These are phyloP conservation scores for Geranomyces michiganensis DNA, from an alignment of 192 early-diverging fungal species.

Conservation along the genomic window DNA sequence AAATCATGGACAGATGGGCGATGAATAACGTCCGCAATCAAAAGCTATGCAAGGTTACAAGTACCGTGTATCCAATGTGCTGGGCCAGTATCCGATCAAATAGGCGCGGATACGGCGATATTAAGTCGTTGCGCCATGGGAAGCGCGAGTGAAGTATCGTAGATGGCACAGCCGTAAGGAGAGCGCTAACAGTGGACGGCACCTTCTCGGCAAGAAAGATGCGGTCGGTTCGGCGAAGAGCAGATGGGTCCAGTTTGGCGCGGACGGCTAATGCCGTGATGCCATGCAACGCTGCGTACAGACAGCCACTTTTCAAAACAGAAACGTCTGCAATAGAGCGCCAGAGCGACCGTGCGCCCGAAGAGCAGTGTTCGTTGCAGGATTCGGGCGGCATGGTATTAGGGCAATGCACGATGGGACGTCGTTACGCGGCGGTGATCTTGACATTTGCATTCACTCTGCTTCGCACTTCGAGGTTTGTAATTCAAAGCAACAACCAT, in stretches of 20 bases:
- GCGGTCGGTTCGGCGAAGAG: slow-evolving; percentile 8
- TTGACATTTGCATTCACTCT: too few relatives aligned
- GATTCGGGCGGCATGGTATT: too few relatives aligned
- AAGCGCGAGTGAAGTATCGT: background rate
- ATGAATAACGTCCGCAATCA: background rate
- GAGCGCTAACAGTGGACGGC: slow-evolving; percentile 37
- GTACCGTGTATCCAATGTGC: slow-evolving; percentile 24
- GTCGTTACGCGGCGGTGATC: too few relatives aligned
- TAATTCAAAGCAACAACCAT: background rate
- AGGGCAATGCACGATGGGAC: too few relatives aligned
- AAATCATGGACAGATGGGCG: background rate
- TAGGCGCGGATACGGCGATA: slow-evolving; percentile 22
- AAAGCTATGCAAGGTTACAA: background rate
- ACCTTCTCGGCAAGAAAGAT: slow-evolving; percentile 38
- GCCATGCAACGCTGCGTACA: background rate
- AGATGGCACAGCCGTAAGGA: slow-evolving; percentile 7
- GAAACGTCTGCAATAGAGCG: background rate
- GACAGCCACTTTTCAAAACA: background rate
- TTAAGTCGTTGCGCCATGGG: slow-evolving; percentile 13
- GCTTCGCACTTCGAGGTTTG: background rate
- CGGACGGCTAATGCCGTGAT: background rate
- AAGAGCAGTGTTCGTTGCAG: too few relatives aligned
- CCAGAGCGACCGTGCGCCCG: background rate
- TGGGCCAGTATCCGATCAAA: slow-evolving; percentile 29
- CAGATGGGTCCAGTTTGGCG: background rate